These are phyloP conservation scores for Aspergillus cristatus DNA, from an alignment of 495 filamentous ascomycete genomes.

Conservation along the genomic window DNA sequence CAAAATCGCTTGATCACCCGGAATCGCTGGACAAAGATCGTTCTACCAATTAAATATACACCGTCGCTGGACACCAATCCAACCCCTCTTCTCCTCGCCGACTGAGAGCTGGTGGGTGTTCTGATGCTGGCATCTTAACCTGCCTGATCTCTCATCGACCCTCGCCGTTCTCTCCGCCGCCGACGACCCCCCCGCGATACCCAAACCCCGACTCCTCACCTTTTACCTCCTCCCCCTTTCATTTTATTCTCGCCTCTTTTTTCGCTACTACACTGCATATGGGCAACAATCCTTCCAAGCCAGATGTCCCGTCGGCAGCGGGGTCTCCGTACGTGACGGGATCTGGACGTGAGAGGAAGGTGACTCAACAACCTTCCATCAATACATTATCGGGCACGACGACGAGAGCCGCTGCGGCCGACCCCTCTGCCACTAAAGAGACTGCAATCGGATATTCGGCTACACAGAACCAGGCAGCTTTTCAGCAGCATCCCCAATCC, in stretches of 20 bases:
- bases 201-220: neutral
- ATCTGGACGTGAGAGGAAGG: constrained; percentile 25
- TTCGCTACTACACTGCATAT: constrained; percentile 28
- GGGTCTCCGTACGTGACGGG: constrained; percentile 15
- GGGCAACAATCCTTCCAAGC: constrained; percentile 44
- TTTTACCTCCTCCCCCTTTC: constrained; percentile 3
- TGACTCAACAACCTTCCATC: constrained; percentile 31
- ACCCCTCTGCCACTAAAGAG: constrained; percentile 34
- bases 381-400: constrained; percentile 26
- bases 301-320: constrained; percentile 22
- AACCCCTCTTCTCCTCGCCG: constrained; percentile 5
- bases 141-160: constrained; percentile 3
- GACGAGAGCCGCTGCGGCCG: constrained; percentile 30
- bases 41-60: neutral
- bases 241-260: no score
- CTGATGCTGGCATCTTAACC: constrained; percentile 18
- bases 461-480: constrained; percentile 22
- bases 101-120: constrained; percentile 7
- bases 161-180: no score
- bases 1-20: neutral
- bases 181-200: no score
- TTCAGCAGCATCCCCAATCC: constrained; percentile 32
- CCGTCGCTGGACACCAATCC: neutral
- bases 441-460: constrained; percentile 34
- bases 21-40: neutral